A percentile compares a stretch with the other conserved stretches of the same genome.
These are phyloP conservation scores for Microcos paniculata DNA, from an alignment of 345 rosid genomes.

Conservation along the genomic window DNA sequence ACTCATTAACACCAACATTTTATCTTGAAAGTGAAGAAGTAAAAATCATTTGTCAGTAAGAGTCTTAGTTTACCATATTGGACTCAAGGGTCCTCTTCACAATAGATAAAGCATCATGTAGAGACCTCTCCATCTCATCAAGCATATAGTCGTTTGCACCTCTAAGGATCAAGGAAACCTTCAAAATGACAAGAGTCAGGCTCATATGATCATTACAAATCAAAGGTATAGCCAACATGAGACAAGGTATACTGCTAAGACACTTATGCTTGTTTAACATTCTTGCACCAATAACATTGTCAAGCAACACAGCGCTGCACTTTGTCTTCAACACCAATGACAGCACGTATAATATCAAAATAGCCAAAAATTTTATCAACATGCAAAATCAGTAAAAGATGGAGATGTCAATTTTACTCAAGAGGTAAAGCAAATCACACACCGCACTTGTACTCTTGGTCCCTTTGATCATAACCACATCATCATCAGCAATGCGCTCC, in stretches of 20 bases:
- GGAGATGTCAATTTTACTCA: neutral
- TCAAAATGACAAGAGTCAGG: conserved; percentile 4
- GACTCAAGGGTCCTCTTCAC: conserved; percentile 98
- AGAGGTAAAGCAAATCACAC: conserved; percentile 25
- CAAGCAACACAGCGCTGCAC: neutral
- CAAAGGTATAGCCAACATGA: neutral
- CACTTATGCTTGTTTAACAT: neutral
- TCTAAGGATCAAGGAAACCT: conserved; percentile 95
- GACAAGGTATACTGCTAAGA: neutral
- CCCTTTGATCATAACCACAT: conserved; percentile 89
- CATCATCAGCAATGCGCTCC: conserved; percentile 94
- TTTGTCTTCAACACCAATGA: neutral
- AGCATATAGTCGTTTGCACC: conserved; percentile 99
- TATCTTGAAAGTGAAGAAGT: neutral
- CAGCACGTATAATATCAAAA: neutral
- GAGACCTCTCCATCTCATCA: conserved; percentile 97
- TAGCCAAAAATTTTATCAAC: neutral
- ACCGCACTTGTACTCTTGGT: conserved; percentile 84
- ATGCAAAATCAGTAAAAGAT: neutral
- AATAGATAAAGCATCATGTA: conserved; percentile 79
- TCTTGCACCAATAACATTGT: neutral
- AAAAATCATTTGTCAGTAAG: neutral
- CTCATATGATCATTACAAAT: neutral
- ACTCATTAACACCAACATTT: neutral
- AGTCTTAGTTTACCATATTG: conserved; percentile 54